Evolutionary conservation across 331 rosid genomes (phyloP).

Genomic region (Malus hybrid): DNA sequence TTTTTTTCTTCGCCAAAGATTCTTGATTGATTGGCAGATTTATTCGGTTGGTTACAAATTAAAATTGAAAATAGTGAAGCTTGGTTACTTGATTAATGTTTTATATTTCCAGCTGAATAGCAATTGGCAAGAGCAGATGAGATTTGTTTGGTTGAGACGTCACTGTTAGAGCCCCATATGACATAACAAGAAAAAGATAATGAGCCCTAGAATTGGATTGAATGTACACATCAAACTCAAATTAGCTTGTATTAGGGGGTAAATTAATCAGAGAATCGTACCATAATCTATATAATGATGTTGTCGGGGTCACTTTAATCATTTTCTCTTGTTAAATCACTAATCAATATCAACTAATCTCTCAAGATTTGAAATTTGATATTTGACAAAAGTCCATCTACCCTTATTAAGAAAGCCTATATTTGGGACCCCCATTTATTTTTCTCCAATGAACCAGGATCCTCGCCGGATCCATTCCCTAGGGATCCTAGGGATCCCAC

Average conservation of each 20-base stretch:
- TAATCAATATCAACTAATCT: background rate
- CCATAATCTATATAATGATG: slow-evolving; percentile 1
- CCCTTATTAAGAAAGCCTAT: background rate
- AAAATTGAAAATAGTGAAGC: background rate
- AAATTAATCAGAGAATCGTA: slow-evolving; percentile 8
- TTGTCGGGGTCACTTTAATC: background rate
- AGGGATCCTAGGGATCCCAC: too few species aligned
- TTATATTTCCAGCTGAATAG: background rate
- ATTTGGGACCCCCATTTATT: background rate
- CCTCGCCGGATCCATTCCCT: too few species aligned
- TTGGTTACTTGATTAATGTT: background rate
- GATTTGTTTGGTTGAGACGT: slow-evolving; percentile 15
- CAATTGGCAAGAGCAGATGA: background rate
- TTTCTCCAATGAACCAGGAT: background rate
- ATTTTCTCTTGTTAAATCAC: background rate
- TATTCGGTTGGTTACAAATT: background rate
- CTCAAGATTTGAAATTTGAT: background rate
- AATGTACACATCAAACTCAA: background rate
- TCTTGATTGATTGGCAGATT: background rate
- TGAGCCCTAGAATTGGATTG: background rate
- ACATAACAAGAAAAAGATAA: background rate
- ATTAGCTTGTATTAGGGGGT: slow-evolving; percentile 10
- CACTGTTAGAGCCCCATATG: slow-evolving; percentile 19
- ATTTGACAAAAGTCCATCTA: background rate
- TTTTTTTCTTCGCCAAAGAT: background rate